Percentiles rank a stretch among this genome's conserved stretches.
Evolutionary conservation across 305 asterid species (phyloP).

Genomic region (Fraxinus latifolia): DNA sequence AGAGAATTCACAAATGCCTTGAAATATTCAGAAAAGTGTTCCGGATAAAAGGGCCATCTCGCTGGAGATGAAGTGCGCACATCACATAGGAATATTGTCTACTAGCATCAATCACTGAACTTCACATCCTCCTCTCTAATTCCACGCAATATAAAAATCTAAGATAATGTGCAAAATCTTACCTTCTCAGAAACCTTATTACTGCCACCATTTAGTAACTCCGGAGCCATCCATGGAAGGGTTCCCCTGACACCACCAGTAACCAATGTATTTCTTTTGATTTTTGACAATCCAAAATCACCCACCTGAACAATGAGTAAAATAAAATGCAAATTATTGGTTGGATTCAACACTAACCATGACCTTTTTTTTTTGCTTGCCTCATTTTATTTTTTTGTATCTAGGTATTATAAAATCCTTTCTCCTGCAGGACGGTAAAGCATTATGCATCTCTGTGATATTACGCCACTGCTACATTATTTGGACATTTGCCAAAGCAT

Average conservation of each 20-base stretch:
- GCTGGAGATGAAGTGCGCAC: not conserved
- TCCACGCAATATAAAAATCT: not conserved
- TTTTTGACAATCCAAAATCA: slow-evolving; percentile 81
- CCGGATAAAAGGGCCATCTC: not conserved
- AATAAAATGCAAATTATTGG: not conserved
- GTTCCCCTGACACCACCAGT: slow-evolving; percentile 93
- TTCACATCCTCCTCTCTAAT: not conserved
- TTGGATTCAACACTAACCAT: not conserved
- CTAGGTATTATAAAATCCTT: not conserved
- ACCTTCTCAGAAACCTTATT: slow-evolving; percentile 36
- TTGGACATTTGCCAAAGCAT: not conserved
- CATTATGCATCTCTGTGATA: not conserved
- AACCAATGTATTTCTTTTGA: slow-evolving; percentile 82
- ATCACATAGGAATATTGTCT: not conserved
- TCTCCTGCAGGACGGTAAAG: not conserved
- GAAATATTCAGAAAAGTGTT: not conserved
- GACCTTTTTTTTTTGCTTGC: not conserved
- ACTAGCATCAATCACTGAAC: not conserved
- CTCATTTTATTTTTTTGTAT: not conserved
- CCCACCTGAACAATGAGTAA: slow-evolving; percentile 50
- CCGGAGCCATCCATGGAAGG: slow-evolving; percentile 90
- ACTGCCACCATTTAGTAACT: slow-evolving; percentile 78
- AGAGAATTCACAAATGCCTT: not conserved
- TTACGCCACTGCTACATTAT: not conserved
- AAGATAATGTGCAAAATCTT: not conserved